Base-by-base conservation (phyloP, 352 stramenopile species). In the Paralagenidium karlingii region DNA sequence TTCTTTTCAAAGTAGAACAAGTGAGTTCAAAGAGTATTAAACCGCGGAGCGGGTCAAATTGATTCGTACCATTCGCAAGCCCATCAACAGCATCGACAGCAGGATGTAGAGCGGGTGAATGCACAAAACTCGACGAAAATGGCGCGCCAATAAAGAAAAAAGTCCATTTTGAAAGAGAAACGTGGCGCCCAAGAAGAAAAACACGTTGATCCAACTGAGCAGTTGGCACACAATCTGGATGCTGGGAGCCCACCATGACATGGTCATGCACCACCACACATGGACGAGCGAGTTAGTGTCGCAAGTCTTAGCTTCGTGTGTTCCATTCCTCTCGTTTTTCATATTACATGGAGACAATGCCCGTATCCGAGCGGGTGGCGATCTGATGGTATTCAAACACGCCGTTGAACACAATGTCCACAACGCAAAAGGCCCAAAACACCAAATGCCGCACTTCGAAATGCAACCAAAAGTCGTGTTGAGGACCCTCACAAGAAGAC, bases 91-190 rank as follows among this genome's bases (percentile, higher is more conserved):
- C n/a, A 71, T 53, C 5, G 71, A 80, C 8, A 62, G 34, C 1
- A 58, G 28, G 18, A 79, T 77, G 40, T 85, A 85, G 4, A 58
- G 32, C 9, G 52, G 55, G 2, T 77, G 63, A 2, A 71, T 47
- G 10, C 63, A 53, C 13, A 85, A 30, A 24, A 73, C 49, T 1
- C 44, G 20, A 0, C 63, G 65, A 31, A 85, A 85, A 20, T 82
- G 58, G 4, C 32, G 40, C 45, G 66, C 80, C 12, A 85, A 45
- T 24, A 85, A 46, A 24, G 50, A 50, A 34, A 82, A 81, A 19
- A 85, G 59, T 0, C 71, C 68, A 28, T 67, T 85, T 19, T 64
- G 68, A 49, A 85, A 85, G 40, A 82, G 58, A 47, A 82, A 82
- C 8, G 71, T 85, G 10, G 54, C 57, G 2, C 65, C 66, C 11